phyloP scores from a whole-genome alignment of 495 filamentous ascomycete genomes.

The Aspergillus olivimuriae region DNA sequence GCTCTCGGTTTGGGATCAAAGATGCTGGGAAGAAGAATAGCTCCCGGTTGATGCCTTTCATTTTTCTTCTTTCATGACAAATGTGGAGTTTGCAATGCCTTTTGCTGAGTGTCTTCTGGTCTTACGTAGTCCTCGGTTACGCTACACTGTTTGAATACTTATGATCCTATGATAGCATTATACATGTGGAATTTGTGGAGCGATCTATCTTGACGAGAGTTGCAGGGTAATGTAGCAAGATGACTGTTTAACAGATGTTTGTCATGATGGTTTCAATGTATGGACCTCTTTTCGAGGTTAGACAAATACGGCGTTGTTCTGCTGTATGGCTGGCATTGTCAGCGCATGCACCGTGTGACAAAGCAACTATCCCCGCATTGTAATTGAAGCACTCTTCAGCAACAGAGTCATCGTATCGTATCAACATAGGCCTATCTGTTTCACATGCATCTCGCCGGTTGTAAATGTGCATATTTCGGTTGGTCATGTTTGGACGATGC shows the following conservation, averaged over 20 bases:
- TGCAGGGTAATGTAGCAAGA: too few species aligned
- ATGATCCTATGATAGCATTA: conserved; percentile 39
- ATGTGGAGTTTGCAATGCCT: conserved; percentile 26
- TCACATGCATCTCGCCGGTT: too few species aligned
- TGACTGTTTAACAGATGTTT: too few species aligned
- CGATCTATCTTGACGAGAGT: not conserved
- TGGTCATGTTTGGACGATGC: conserved; percentile 19
- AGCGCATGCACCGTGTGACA: too few species aligned
- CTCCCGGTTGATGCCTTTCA: conserved; percentile 12
- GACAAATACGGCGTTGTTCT: too few species aligned
- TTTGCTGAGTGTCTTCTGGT: conserved; percentile 17
- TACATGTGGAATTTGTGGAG: conserved; percentile 11
- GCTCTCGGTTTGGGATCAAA: conserved; percentile 6
- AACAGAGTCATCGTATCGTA: too few species aligned
- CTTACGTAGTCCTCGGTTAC: conserved; percentile 24
- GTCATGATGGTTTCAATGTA: too few species aligned
- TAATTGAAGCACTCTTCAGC: too few species aligned
- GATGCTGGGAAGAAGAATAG: conserved; percentile 5
- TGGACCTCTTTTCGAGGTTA: too few species aligned
- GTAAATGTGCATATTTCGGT: conserved; percentile 9
- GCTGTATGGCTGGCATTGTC: too few species aligned
- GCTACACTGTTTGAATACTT: conserved; percentile 33
- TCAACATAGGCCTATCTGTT: too few species aligned
- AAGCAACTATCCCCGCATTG: too few species aligned
- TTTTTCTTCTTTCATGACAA: conserved; percentile 15